These are phyloP conservation scores for Eurotiales sp. DNA, from an alignment of 2,329 filamentous ascomycete species.

Conservation along the genomic window DNA sequence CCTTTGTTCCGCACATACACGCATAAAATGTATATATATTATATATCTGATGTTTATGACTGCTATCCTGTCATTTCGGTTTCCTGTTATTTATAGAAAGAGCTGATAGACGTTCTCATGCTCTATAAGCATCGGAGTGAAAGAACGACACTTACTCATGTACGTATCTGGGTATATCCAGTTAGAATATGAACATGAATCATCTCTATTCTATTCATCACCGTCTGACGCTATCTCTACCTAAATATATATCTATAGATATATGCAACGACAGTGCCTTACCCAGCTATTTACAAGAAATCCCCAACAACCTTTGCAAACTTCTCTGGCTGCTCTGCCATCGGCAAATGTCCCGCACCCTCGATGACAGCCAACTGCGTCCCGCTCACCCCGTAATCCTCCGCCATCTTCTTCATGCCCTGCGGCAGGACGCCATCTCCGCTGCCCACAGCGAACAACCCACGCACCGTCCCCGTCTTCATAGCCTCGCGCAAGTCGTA, in stretches of 20 bases:
- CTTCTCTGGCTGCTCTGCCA: slow-evolving; percentile 69
- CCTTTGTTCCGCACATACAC: no score
- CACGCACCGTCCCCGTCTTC: slow-evolving; percentile 35
- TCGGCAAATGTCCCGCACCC: slow-evolving; percentile 74
- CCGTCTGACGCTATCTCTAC: neutral
- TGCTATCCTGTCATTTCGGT: no score
- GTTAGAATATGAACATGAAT: no score
- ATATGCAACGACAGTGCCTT: neutral
- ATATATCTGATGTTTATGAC: no score
- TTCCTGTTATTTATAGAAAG: no score
- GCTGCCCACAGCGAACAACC: slow-evolving; percentile 68
- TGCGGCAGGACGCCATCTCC: slow-evolving; percentile 71
- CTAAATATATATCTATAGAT: neutral
- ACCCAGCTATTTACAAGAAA: slow-evolving; percentile 45
- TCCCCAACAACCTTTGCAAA: slow-evolving; percentile 62
- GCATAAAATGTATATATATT: no score
- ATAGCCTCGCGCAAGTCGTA: slow-evolving; percentile 49
- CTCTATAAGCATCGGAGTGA: no score
- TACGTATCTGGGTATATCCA: no score
- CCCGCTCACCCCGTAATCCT: slow-evolving; percentile 50
- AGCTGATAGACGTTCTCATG: no score
- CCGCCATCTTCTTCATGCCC: slow-evolving; percentile 73
- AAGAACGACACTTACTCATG: no score
- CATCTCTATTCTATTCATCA: no score
- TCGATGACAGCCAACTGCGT: slow-evolving; percentile 62